Conservation (phyloP, 305 asterid genomes). For the Fraxinus velutina region DNA sequence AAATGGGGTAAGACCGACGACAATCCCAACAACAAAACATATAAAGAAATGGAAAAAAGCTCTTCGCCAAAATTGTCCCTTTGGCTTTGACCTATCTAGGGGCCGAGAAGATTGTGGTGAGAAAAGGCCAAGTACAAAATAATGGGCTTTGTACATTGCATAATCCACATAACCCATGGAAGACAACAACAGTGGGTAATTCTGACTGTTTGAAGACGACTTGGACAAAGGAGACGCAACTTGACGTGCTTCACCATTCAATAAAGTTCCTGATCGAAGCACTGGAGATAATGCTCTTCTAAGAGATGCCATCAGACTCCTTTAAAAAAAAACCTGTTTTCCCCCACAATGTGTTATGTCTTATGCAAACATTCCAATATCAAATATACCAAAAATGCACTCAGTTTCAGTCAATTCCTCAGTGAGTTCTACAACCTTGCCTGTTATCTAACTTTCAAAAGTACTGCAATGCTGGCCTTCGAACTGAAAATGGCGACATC, state of each 20-base stretch:
- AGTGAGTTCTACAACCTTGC: background rate
- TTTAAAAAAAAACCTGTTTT: slow-evolving; percentile 5
- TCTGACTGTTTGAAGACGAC: slow-evolving; percentile 52
- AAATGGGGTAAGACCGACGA: slow-evolving; percentile 59
- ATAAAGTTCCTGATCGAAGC: slow-evolving; percentile 46
- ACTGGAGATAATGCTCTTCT: slow-evolving; percentile 66
- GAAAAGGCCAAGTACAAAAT: slow-evolving; percentile 41
- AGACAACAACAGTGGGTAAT: slow-evolving; percentile 25
- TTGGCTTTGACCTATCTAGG: slow-evolving; percentile 53
- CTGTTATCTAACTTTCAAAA: slow-evolving; percentile 2
- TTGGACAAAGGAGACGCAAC: slow-evolving; percentile 64
- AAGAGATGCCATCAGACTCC: slow-evolving; percentile 57
- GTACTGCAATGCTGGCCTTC: background rate
- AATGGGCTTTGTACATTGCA: slow-evolving; percentile 44
- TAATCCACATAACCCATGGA: slow-evolving; percentile 46
- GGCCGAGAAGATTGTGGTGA: slow-evolving; percentile 51
- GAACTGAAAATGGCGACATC: slow-evolving; percentile 19
- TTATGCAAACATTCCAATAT: slow-evolving; percentile 2
- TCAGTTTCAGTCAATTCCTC: slow-evolving; percentile 13
- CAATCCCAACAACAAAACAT: slow-evolving; percentile 58
- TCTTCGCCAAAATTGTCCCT: slow-evolving; percentile 60
- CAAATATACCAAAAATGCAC: slow-evolving; percentile 5
- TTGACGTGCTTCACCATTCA: slow-evolving; percentile 54
- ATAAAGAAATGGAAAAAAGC: slow-evolving; percentile 52
- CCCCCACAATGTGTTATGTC: slow-evolving; percentile 14